Conservation (phyloP, 208 protist species). For the Leptomonas seymouri region DNA sequence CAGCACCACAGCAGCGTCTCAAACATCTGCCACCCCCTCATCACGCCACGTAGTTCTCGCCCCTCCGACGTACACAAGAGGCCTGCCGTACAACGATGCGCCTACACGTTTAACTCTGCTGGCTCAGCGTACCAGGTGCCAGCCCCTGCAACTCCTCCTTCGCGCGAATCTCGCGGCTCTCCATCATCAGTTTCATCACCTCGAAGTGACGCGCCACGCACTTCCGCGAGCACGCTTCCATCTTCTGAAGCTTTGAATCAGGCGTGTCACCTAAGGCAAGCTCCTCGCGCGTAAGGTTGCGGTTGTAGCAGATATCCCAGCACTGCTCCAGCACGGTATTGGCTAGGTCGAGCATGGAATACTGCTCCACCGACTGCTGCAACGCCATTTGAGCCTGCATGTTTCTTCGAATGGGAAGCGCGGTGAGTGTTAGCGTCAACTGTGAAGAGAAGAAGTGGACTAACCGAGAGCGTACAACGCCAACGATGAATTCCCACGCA, state of each 20-base stretch:
- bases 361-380: constrained; percentile 74
- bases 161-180: constrained; percentile 52
- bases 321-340: constrained; percentile 75
- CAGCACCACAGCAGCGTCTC: too few species aligned
- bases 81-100: too few species aligned
- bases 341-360: constrained; percentile 70
- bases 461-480: too few species aligned
- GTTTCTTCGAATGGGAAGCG: too few species aligned
- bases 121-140: constrained; percentile 28
- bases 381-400: constrained; percentile 87
- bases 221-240: constrained; percentile 88
- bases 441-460: too few species aligned
- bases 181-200: constrained; percentile 80
- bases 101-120: background rate
- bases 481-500: too few species aligned
- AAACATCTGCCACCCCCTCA: too few species aligned
- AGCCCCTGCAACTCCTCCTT: constrained; percentile 39
- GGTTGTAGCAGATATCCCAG: constrained; percentile 90
- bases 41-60: too few species aligned
- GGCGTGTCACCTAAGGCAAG: constrained; percentile 47
- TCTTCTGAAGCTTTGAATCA: constrained; percentile 64
- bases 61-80: too few species aligned
- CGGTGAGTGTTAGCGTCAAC: too few species aligned
- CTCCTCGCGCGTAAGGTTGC: constrained; percentile 66
- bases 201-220: constrained; percentile 89